Conservation (phyloP, 108 stramenopile species). For the Heterococcus sp. region DNA sequence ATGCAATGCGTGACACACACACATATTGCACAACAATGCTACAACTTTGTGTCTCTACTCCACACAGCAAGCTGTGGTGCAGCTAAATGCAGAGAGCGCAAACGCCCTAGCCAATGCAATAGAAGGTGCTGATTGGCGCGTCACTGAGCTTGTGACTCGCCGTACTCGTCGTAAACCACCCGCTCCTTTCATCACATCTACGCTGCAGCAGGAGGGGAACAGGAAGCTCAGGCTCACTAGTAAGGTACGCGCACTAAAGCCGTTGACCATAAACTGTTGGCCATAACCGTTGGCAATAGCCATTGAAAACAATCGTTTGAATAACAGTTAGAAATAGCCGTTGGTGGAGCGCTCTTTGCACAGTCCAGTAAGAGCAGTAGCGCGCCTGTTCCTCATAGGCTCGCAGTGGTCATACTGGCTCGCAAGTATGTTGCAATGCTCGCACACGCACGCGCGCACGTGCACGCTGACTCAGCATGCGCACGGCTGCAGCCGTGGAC, state of each 20-base stretch:
- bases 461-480: background rate
- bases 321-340: too few species aligned
- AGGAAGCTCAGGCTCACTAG: slow-evolving; percentile 62
- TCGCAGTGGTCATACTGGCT: too few species aligned
- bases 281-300: background rate
- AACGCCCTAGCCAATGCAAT: background rate
- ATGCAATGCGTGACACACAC: background rate
- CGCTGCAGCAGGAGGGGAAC: slow-evolving; percentile 71
- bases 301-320: too few species aligned
- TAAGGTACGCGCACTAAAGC: background rate
- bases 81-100: background rate
- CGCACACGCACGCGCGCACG: background rate
- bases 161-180: slow-evolving; percentile 55
- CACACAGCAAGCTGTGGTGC: background rate
- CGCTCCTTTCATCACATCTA: slow-evolving; percentile 71
- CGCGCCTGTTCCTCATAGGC: too few species aligned
- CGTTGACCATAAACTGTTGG: background rate
- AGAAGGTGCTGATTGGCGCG: background rate
- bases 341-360: too few species aligned
- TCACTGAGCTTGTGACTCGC: slow-evolving; percentile 10
- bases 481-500: background rate
- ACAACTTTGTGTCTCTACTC: background rate
- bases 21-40: background rate
- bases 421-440: background rate
- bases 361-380: too few species aligned